Base-by-base conservation (phyloP, 495 filamentous ascomycete genomes). In the Lasiosphaeria miniovina region DNA sequence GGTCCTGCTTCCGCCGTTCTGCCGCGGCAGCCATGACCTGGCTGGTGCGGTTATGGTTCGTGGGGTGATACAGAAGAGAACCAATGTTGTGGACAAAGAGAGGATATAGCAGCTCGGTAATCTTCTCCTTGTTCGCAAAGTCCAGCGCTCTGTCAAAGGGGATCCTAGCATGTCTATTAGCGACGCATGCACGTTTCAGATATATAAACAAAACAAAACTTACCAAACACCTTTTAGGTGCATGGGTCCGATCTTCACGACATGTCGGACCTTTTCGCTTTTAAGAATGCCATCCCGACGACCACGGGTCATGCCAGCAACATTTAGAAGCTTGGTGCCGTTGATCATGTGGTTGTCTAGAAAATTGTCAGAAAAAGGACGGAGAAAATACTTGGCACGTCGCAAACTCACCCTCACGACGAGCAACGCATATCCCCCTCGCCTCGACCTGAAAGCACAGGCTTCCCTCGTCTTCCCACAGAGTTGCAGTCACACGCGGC, bases 71-170 rank as follows among this genome's bases (percentile, higher is more conserved):
- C 60, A 98, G 81, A 55, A 98, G 81, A 43, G 90, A 88, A 48
- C 94, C 90, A 67, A 98, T 98, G 75, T 98, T 96, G 71, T 97
- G 92, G 35, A 98, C 94, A 70, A 98, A 98, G 17, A 98, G 80
- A 33, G 94, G 94, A 75, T 98, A 98, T 58, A 98, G 72, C 11
- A 90, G 75, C 72, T 98, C 93, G 0, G 95, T 98, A 63, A 98
- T 98, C 76, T 98, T 97, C 74, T 98, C 94, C 81, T 96, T 97
- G 77, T 98, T 98, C 43, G 94, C 95, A 69, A 98, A 98, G 64
- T 98, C 94, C 46, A 98, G 77, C 3, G 94, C 94, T 55, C 95
- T 85, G 59, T 98, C 95, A 65, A 95, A 98, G 8, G 94, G 94
- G 69, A 98, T 98, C 93, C 93, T 97, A 64, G 32, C 32, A 4